Evolutionary conservation across 2,329 filamentous ascomycete genomes (phyloP).

Genomic region (Verticillium nubilum): DNA sequence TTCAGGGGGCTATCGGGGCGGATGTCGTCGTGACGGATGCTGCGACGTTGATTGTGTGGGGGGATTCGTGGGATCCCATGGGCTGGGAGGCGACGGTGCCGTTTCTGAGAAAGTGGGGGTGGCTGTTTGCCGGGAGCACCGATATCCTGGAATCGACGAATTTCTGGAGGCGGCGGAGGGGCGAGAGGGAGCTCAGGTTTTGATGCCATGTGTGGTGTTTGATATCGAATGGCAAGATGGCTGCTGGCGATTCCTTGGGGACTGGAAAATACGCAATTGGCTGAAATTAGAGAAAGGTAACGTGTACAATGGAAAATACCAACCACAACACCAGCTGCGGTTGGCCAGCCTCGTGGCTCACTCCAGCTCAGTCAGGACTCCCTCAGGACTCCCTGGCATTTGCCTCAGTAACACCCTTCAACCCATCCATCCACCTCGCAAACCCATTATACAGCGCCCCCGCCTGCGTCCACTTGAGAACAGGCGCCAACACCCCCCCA

Average conservation of each 20-base stretch:
- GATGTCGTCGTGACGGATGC: conserved; percentile 2
- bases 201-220: background rate
- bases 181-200: conserved; percentile 1
- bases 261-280: too few species aligned
- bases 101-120: conserved; percentile 40
- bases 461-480: conserved; percentile 26
- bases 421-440: conserved; percentile 29
- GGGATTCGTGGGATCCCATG: conserved; percentile 33
- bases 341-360: too few species aligned
- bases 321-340: too few species aligned
- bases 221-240: background rate
- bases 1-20: background rate
- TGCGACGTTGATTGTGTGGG: conserved; percentile 40
- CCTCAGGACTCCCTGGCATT: too few species aligned
- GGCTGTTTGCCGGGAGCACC: conserved; percentile 27
- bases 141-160: conserved; percentile 31
- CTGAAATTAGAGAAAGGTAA: too few species aligned
- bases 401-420: conserved; percentile 29
- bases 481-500: conserved; percentile 28
- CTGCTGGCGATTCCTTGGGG: too few species aligned
- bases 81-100: conserved; percentile 41
- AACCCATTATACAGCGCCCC: conserved; percentile 26
- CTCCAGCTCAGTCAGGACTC: too few species aligned
- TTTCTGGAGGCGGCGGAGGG: conserved; percentile 19
- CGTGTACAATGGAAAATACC: background rate